A percentile compares a stretch with the other conserved stretches of the same genome.
These are phyloP conservation scores for Penicillium sp. DNA, from an alignment of 2,329 filamentous ascomycete species.

Conservation along the genomic window DNA sequence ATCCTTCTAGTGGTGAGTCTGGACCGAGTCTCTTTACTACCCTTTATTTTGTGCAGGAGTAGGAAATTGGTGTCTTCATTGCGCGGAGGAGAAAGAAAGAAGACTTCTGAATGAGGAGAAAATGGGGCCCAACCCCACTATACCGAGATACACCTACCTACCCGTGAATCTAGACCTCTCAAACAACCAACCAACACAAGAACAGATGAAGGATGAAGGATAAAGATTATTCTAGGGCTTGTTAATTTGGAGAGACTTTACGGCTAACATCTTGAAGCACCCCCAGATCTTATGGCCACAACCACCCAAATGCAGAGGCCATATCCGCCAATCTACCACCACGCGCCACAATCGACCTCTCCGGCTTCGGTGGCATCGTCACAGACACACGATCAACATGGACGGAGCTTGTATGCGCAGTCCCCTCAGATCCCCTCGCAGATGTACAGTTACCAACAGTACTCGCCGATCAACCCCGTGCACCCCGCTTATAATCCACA, in stretches of 20 bases:
- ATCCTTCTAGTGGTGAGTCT: slow-evolving; percentile 77
- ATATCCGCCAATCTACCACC: slow-evolving; percentile 82
- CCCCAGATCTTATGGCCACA: slow-evolving; percentile 65
- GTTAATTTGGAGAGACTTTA: background rate
- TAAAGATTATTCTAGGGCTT: background rate
- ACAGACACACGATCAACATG: slow-evolving; percentile 82
- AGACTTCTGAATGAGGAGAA: no score
- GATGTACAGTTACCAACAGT: slow-evolving; percentile 71
- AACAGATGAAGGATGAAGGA: background rate
- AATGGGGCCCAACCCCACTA: background rate
- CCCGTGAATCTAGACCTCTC: background rate
- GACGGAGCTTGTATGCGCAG: slow-evolving; percentile 76
- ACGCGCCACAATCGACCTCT: slow-evolving; percentile 92
- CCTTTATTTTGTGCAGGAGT: background rate
- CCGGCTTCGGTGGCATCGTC: slow-evolving; percentile 89
- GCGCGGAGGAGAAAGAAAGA: background rate
- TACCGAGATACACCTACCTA: slow-evolving; percentile 52
- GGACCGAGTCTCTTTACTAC: slow-evolving; percentile 4
- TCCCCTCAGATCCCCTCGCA: slow-evolving; percentile 76
- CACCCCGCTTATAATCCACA: slow-evolving; percentile 57
- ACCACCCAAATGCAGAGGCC: slow-evolving; percentile 62
- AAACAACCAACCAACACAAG: background rate
- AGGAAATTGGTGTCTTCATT: background rate
- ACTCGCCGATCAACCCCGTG: slow-evolving; percentile 50
- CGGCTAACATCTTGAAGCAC: slow-evolving; percentile 52